phyloP scores from a whole-genome alignment of 148 eudicot species.

The Rheum nobile region DNA sequence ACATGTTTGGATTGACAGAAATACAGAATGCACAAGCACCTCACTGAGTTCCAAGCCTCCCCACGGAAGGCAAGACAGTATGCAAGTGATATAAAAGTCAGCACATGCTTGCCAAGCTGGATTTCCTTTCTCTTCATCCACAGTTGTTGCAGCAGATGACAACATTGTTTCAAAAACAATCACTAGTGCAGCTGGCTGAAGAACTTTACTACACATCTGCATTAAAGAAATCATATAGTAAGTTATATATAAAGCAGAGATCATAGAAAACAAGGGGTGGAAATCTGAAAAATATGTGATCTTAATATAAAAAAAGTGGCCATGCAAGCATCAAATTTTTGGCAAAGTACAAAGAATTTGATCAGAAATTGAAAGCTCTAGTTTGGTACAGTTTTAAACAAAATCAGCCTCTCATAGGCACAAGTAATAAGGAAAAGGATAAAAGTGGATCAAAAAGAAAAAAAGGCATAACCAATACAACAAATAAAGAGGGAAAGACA shows the following conservation, averaged over 20 bases:
- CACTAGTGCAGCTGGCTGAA: constrained; percentile 69
- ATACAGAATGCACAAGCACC: constrained; percentile 31
- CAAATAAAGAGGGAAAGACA: neutral
- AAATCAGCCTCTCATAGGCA: neutral
- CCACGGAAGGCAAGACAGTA: constrained; percentile 95
- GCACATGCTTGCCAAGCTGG: constrained; percentile 99
- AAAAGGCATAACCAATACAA: neutral
- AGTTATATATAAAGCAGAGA: neutral
- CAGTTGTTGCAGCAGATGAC: constrained; percentile 94
- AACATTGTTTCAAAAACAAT: constrained; percentile 73
- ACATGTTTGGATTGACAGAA: constrained; percentile 2
- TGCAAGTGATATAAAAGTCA: constrained; percentile 80
- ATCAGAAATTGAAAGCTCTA: neutral
- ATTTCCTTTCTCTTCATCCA: constrained; percentile 97
- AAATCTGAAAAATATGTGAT: neutral
- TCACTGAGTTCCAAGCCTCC: constrained; percentile 94
- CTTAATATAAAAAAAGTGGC: neutral
- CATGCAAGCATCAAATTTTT: neutral
- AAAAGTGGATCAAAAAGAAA: neutral
- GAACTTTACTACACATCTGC: constrained; percentile 96
- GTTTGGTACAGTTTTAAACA: neutral
- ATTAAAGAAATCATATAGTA: neutral
- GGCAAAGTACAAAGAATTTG: neutral
- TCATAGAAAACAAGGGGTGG: neutral
- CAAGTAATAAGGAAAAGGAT: neutral